Base-by-base conservation (phyloP, 2,329 filamentous ascomycete genomes). In the Talaromyces islandicus region DNA sequence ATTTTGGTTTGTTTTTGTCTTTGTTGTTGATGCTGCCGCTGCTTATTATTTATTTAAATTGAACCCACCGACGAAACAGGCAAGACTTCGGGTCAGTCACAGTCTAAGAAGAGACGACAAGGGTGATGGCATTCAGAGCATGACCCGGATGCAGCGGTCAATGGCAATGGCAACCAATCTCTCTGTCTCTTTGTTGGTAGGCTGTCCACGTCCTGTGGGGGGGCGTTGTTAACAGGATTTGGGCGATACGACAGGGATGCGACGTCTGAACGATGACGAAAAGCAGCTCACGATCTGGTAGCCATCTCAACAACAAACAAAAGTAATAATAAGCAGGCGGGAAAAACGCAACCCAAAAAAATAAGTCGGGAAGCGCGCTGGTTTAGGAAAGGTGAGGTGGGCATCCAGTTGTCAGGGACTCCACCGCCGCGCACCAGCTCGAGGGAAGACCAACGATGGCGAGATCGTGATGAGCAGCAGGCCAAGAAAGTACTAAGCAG, bases 391-490 rank as follows among this genome's bases (percentile, higher is more conserved):
- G 43, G 43, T 32, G 59, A 51, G 55, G 66, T 66, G 64, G 66
- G 60, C 62, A 64, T 48, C 63, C 60, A 66, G 64, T 62, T 67
- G 67, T 66, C 64, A 68, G 63, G 19, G 61, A 63, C 64, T 64
- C 66, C 64, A 69, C 66, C 64, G 19, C 30, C 24, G 60, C 57
- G 54, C 64, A 66, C 64, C 61, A 46, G 38, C 38, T 10, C 25
- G 25, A 27, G n/a, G 21, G 7, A 5, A 24, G n/a, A 24, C n/a
- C 21, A n/a, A 19, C n/a, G 41, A 46, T 46, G 41, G 41, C 41
- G 19, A 46, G n/a, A 46, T 46, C 19, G 43, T 19, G 43, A 46
- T 46, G 43, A 46, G 43, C 43, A 46, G 43, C 43, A 46, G 43
- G 21, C n/a, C 43, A 46, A 24, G 43, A 2, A 24, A 24, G 43